Percentiles rank a stretch among this genome's conserved stretches.
Conservation (phyloP, 1,284 basidiomycete genomes). For the Exobasidium rhododendri region DNA sequence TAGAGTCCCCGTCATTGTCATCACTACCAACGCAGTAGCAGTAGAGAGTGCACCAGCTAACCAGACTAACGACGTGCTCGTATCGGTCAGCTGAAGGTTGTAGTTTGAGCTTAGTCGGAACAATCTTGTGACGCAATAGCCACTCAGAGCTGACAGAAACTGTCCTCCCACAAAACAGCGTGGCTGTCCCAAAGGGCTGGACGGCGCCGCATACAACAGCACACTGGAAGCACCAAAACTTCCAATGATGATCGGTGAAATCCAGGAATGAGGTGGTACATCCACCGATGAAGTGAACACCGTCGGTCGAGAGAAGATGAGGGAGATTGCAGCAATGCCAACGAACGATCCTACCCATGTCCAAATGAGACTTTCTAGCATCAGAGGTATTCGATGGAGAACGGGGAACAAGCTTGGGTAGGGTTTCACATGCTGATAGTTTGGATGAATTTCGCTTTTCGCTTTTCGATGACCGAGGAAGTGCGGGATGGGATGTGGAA, state of each 20-base stretch:
- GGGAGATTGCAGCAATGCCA: constrained; percentile 12
- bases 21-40: constrained; percentile 27
- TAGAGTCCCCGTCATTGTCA: constrained; percentile 30
- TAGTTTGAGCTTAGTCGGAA: constrained; percentile 25
- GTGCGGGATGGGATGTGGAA: constrained; percentile 30
- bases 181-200: constrained; percentile 32
- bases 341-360: constrained; percentile 33
- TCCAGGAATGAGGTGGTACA: constrained; percentile 27
- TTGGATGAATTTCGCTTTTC: not conserved
- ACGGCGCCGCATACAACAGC: constrained; percentile 36
- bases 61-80: constrained; percentile 30
- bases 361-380: constrained; percentile 34
- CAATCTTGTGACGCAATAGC: constrained; percentile 34
- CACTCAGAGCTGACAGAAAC: constrained; percentile 27
- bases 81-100: constrained; percentile 27
- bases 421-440: not conserved
- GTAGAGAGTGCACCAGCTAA: constrained; percentile 28
- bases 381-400: constrained; percentile 25
- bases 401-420: constrained; percentile 22
- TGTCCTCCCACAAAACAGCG: constrained; percentile 31
- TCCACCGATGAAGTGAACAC: constrained; percentile 28
- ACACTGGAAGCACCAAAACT: constrained; percentile 37
- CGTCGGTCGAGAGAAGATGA: constrained; percentile 31
- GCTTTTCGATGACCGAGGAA: constrained; percentile 26
- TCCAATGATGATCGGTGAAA: constrained; percentile 34